These are phyloP conservation scores for Cladobotryum mycophilum DNA, from an alignment of 2,329 filamentous ascomycete species.

Conservation along the genomic window DNA sequence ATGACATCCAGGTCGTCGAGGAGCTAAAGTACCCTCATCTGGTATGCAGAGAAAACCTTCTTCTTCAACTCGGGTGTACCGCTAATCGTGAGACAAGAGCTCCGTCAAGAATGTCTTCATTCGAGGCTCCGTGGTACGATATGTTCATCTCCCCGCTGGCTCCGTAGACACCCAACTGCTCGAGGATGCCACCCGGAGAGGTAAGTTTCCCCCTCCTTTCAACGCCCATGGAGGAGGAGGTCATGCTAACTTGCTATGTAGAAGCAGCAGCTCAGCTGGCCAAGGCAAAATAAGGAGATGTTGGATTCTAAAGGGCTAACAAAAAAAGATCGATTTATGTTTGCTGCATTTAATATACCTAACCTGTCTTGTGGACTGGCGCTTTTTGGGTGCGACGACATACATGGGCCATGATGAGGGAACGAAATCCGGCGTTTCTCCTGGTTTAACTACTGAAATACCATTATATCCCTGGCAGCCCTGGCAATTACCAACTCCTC, in stretches of 20 bases:
- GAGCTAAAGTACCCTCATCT: conserved; percentile 93
- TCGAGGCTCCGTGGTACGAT: conserved; percentile 84
- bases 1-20: conserved; percentile 88
- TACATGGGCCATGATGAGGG: conserved; percentile 5
- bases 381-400: conserved; percentile 6
- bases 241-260: conserved; percentile 19
- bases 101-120: conserved; percentile 96
- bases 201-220: conserved; percentile 37
- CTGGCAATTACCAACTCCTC: background rate
- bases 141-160: conserved; percentile 77
- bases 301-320: background rate
- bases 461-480: conserved; percentile 7
- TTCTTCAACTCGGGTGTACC: background rate
- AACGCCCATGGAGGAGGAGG: background rate
- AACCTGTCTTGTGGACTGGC: conserved; percentile 5
- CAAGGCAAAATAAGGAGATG: conserved; percentile 43
- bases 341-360: background rate
- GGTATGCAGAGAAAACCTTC: conserved; percentile 39
- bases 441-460: conserved; percentile 24
- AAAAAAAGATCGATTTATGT: background rate
- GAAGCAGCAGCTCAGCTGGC: conserved; percentile 53
- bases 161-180: conserved; percentile 81
- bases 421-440: conserved; percentile 15
- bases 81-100: conserved; percentile 30
- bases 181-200: conserved; percentile 86